Conservation (phyloP, 2,329 filamentous ascomycete genomes). For the Aspergillus fructus region DNA sequence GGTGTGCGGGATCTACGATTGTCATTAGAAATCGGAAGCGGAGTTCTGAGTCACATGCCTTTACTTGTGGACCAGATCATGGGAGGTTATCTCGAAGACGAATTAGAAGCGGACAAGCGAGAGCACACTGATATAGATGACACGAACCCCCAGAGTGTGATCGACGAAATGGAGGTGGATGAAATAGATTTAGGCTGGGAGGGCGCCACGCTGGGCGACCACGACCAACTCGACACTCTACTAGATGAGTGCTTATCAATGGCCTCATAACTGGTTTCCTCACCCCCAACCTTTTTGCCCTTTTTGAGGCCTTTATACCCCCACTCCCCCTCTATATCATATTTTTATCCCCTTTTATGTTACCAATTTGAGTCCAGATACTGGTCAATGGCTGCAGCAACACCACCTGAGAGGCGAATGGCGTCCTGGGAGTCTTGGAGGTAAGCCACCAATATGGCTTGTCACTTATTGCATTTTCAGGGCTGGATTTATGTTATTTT, state of each 20-base stretch:
- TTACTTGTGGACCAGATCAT: constrained; percentile 69
- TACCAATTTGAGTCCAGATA: constrained; percentile 1
- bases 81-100: constrained; percentile 71
- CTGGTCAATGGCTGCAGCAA: constrained; percentile 14
- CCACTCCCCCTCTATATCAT: constrained; percentile 10
- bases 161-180: constrained; percentile 43
- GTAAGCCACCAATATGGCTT: constrained; percentile 17
- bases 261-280: constrained; percentile 32
- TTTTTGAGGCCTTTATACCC: not conserved
- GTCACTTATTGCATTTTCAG: constrained; percentile 17
- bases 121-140: constrained; percentile 29
- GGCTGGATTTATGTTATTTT: constrained; percentile 16
- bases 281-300: constrained; percentile 4
- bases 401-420: constrained; percentile 23
- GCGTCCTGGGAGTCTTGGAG: constrained; percentile 31
- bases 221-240: constrained; percentile 37
- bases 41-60: constrained; percentile 74
- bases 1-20: constrained; percentile 77
- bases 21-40: constrained; percentile 72
- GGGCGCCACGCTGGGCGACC: constrained; percentile 35
- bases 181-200: constrained; percentile 41
- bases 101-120: constrained; percentile 58
- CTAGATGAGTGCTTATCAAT: constrained; percentile 45
- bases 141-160: constrained; percentile 20
- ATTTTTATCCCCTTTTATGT: not conserved